Conservation (phyloP, 2,329 filamentous ascomycete species). For the Spiromastix sp. region DNA sequence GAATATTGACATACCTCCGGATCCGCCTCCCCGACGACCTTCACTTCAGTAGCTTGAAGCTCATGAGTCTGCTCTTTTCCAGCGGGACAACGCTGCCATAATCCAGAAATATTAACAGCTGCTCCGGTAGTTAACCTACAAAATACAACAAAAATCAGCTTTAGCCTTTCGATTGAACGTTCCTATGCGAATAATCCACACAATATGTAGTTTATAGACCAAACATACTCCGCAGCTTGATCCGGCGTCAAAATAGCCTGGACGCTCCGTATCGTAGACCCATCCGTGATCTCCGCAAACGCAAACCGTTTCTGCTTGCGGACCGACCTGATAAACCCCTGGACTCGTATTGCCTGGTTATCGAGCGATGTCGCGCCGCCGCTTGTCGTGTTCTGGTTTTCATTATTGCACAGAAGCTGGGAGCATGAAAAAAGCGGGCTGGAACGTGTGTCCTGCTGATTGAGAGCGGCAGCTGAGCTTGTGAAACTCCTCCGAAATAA, state of each 20-base stretch:
- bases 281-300: conserved; percentile 81
- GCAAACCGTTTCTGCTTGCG: conserved; percentile 74
- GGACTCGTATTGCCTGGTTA: conserved; percentile 44
- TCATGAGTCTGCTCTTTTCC: conserved; percentile 66
- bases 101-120: conserved; percentile 65
- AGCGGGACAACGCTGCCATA: conserved; percentile 60
- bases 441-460: conserved; percentile 11
- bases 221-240: conserved; percentile 60
- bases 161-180: too few relatives aligned
- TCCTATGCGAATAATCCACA: too few relatives aligned
- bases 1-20: conserved; percentile 54
- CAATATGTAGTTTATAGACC: too few relatives aligned
- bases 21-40: conserved; percentile 67
- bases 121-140: conserved; percentile 68
- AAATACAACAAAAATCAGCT: conserved; percentile 14
- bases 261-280: conserved; percentile 65
- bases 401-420: conserved; percentile 28
- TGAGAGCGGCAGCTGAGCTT: conserved; percentile 26
- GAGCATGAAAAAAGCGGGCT: conserved; percentile 21
- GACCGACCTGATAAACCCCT: conserved; percentile 75
- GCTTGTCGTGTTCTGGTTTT: conserved; percentile 9
- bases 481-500: conserved; percentile 30
- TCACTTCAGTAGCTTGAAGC: conserved; percentile 60
- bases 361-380: conserved; percentile 21
- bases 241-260: conserved; percentile 70